These are phyloP conservation scores for Periglandula ipomoeae DNA, from an alignment of 2,329 filamentous ascomycete species.

Conservation along the genomic window DNA sequence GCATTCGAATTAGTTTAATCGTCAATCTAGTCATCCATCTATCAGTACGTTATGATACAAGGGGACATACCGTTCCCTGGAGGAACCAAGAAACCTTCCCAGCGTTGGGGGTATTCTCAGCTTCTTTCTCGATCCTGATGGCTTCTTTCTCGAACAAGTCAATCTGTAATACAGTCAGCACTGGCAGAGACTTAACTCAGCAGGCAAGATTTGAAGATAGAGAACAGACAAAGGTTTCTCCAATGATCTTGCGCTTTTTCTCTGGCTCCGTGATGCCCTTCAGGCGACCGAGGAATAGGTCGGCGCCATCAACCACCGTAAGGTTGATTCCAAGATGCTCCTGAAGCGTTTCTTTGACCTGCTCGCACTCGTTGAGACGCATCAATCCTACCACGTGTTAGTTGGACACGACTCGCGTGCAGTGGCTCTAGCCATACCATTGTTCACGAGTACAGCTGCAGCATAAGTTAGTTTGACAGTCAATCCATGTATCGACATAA, in stretches of 20 bases:
- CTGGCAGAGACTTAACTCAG: no score
- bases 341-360: slow-evolving; percentile 71
- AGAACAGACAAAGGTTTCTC: slow-evolving; percentile 20
- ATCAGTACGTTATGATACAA: background rate
- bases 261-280: slow-evolving; percentile 72
- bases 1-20: background rate
- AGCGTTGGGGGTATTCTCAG: slow-evolving; percentile 55
- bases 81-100: slow-evolving; percentile 79
- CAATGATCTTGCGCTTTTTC: slow-evolving; percentile 83
- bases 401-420: slow-evolving; percentile 21
- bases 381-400: slow-evolving; percentile 41
- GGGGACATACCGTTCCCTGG: slow-evolving; percentile 67
- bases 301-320: slow-evolving; percentile 71
- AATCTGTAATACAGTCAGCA: slow-evolving; percentile 55
- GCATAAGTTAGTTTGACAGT: no score
- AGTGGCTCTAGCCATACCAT: slow-evolving; percentile 31
- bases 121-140: slow-evolving; percentile 55
- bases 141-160: slow-evolving; percentile 74
- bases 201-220: background rate
- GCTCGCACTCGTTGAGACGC: slow-evolving; percentile 73
- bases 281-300: slow-evolving; percentile 69
- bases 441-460: slow-evolving; percentile 82
- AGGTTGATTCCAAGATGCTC: slow-evolving; percentile 83
- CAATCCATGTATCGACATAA: no score
- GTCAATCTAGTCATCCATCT: background rate